Base-by-base conservation (phyloP, 148 eudicot species). In the Rhododendron ovatum region DNA sequence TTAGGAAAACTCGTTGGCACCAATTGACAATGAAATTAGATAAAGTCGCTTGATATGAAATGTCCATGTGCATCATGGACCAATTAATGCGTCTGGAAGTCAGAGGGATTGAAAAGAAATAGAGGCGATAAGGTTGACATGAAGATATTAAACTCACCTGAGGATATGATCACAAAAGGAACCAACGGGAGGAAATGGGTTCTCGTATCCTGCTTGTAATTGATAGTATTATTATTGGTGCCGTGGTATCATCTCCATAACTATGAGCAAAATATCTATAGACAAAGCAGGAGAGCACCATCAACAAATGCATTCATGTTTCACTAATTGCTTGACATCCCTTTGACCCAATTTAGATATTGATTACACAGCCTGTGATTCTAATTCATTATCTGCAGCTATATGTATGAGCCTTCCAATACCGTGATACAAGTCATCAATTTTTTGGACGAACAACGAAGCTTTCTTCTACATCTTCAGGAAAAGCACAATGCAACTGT, bases 401-500 rank as follows among this genome's bases (percentile, higher is more conserved):
- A 83, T 87, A 87, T 97, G 51, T 97, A 93, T 86, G 99, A 97
- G 90, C 93, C 99, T 86, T 95, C 99, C 43, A 84, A 90, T 85
- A 89, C 94, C 26, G 99, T 97, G 41, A 78, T 90, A 86, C 86
- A 94, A 43, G 90, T 93, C 82, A 87, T 97, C 83, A 85, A 88
- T 88, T 84, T 89, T 84, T 83, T 97, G 89, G 98, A 93, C 65
- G 99, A 95, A 74, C 99, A 92, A 88, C 93, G 92, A 88, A 91
- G 87, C 50, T 91, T 94, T 77, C 95, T 97, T 85, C 81, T 95
- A 84, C 87, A 93, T 89, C 91, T 97, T 89, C 99, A 97, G 86
- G 99, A 94, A 90, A 94, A 94, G 89, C 95, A 97, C 88, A 95
- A 88, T 39, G 98, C 95, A 39, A 85, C 88, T 94, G 99, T 94